phyloP scores from a whole-genome alignment of 2,329 filamentous ascomycete genomes.

The Stachybotrys chartarum region DNA sequence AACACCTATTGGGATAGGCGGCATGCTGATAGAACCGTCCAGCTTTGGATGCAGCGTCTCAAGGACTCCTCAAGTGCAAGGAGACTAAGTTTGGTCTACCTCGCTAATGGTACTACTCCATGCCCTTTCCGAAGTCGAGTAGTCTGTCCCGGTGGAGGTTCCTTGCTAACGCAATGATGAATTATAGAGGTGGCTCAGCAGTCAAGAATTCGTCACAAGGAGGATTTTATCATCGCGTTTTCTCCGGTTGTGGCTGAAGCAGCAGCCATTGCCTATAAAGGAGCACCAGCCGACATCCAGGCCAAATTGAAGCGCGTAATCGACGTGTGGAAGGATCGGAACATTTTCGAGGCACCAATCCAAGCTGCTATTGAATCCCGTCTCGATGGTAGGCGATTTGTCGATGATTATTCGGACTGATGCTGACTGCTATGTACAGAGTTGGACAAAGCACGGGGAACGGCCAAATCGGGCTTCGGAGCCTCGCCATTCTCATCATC shows the following conservation, averaged over 20 bases:
- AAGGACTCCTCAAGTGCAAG: slow-evolving; percentile 83
- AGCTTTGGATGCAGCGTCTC: slow-evolving; percentile 84
- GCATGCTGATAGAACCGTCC: slow-evolving; percentile 84
- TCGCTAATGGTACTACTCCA: slow-evolving; percentile 69
- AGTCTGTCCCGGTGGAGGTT: no score
- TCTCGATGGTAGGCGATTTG: slow-evolving; percentile 58
- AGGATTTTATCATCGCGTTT: slow-evolving; percentile 89
- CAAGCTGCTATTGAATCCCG: slow-evolving; percentile 74
- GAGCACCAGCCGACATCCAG: slow-evolving; percentile 78
- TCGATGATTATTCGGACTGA: background rate
- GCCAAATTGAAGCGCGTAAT: slow-evolving; percentile 81
- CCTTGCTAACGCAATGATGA: slow-evolving; percentile 2
- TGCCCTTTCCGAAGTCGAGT: background rate
- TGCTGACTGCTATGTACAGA: slow-evolving; percentile 34
- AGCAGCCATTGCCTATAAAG: slow-evolving; percentile 84
- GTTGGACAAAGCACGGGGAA: slow-evolving; percentile 53
- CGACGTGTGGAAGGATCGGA: slow-evolving; percentile 85
- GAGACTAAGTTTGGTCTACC: slow-evolving; percentile 83
- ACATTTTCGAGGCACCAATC: slow-evolving; percentile 75
- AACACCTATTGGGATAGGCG: slow-evolving; percentile 46
- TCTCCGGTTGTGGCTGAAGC: slow-evolving; percentile 89
- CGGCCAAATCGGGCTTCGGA: slow-evolving; percentile 43
- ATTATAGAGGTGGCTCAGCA: slow-evolving; percentile 87
- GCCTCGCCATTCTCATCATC: slow-evolving; percentile 52
- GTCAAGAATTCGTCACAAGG: slow-evolving; percentile 84